Evolutionary conservation across 2,329 filamentous ascomycete genomes (phyloP), one percentile per base, ranked within the genome.

Genomic region (Dothideomycetidae sp.): DNA sequence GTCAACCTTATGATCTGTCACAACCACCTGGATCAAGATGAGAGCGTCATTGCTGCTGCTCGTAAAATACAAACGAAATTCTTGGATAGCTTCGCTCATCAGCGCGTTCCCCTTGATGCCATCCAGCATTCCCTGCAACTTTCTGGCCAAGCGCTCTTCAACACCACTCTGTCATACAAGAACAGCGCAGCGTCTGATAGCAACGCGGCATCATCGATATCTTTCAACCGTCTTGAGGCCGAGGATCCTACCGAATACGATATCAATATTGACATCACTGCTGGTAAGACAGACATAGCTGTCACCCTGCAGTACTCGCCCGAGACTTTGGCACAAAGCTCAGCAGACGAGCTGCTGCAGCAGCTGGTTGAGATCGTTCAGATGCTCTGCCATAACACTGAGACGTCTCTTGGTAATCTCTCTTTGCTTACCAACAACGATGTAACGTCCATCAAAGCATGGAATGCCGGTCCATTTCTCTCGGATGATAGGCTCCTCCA

Each of bases 401-500:
- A 37, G 4, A 5, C 5, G 2, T 12, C 19, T 3, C 5, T 37
- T 10, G 3, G 15, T 2, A n/a, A 37, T 21, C 3, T 37, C 11
- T n/a, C 15, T 11, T 10, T 31, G 10, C 5, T 37, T 19, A 18
- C 35, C 14, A 21, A 19, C 10, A 10, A 29, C 10, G 35, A 37
- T 17, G 3, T 30, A 9, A 29, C 10, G 12, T 3, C 14, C 2
- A 29, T 37, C 15, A 10, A 29, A 14, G 15, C 10, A 9, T 37
- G 18, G 26, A 37, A 37, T n/a, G n/a, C n/a, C 7, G 7, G 7
- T 13, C 16, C 14, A 10, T 33, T 28, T 17, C n/a, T 21, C 13
- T 10, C 5, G 12, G 32, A 36, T 14, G 13, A 28, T 5, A 32
- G 11, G 9, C 29, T 33, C 29, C 31, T 41, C 11, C 39, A 41